phyloP scores from a whole-genome alignment of 129 eudicot genomes.

The Smallanthus sonchifolius region DNA sequence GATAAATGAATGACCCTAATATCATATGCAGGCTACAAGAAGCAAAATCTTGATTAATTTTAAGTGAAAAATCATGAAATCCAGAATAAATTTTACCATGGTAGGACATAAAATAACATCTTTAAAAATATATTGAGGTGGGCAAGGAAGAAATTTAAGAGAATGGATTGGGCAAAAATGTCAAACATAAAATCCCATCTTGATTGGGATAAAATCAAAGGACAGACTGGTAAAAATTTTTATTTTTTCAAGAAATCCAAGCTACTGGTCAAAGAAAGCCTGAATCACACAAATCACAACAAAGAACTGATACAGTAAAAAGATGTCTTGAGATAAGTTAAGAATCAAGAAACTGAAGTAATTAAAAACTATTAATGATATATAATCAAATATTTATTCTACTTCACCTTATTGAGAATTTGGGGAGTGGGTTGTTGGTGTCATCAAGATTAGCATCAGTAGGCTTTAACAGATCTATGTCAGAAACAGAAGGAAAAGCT shows the following conservation, averaged over 20 bases:
- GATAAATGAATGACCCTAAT: conserved; percentile 1
- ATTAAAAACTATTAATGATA: background rate
- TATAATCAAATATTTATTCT: background rate
- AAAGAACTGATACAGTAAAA: conserved; percentile 42
- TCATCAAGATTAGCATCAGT: conserved; percentile 33
- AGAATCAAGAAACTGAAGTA: conserved; percentile 8
- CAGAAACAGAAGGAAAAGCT: conserved; percentile 34
- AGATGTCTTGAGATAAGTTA: conserved; percentile 11
- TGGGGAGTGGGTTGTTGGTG: conserved; percentile 30
- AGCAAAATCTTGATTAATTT: background rate
- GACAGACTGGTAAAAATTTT: background rate
- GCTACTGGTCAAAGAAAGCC: conserved; percentile 26
- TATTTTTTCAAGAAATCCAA: conserved; percentile 26
- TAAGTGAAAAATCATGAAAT: background rate
- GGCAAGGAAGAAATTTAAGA: conserved; percentile 19
- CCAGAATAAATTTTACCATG: background rate
- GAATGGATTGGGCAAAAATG: conserved; percentile 16
- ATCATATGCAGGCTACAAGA: conserved; percentile 27
- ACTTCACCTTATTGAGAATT: conserved; percentile 77
- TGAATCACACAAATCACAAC: conserved; percentile 23
- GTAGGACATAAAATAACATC: conserved; percentile 36
- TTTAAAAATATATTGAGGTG: background rate
- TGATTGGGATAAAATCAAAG: conserved; percentile 15
- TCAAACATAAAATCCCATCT: conserved; percentile 6
- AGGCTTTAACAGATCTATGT: conserved; percentile 29